Percentiles rank a stretch among this genome's conserved stretches.
These are phyloP conservation scores for Phtheirospermum japonicum DNA, from an alignment of 257 asterid species.

Conservation along the genomic window DNA sequence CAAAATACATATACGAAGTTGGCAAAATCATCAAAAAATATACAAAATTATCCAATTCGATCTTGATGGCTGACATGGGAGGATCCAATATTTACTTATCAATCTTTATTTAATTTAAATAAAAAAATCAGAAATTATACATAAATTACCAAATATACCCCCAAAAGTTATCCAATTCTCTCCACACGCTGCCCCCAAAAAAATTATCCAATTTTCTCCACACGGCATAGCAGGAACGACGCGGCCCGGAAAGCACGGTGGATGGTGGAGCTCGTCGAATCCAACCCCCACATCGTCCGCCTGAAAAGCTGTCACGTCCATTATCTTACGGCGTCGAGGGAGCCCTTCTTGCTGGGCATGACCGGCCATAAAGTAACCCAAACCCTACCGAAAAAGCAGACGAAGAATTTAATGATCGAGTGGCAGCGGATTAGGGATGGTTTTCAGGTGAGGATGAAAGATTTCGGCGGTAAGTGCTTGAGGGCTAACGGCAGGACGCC, in stretches of 20 bases:
- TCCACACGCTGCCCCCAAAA: too few relatives aligned
- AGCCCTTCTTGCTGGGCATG: conserved; percentile 69
- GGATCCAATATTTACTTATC: too few relatives aligned
- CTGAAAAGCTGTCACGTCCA: conserved; percentile 66
- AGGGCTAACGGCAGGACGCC: conserved; percentile 95
- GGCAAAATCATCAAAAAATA: too few relatives aligned
- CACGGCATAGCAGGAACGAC: conserved; percentile 74
- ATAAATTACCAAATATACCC: too few relatives aligned
- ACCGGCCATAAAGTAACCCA: conserved; percentile 69
- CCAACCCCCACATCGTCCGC: conserved; percentile 45
- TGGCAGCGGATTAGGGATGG: conserved; percentile 92
- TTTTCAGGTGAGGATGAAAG: conserved; percentile 62
- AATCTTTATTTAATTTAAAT: too few relatives aligned
- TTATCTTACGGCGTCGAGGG: conserved; percentile 65
- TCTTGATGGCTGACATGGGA: too few relatives aligned
- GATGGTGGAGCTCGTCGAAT: conserved; percentile 72
- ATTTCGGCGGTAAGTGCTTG: conserved; percentile 59
- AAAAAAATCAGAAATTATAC: too few relatives aligned
- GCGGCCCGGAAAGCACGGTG: conserved; percentile 64
- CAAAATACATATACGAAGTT: too few relatives aligned
- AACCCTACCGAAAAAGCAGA: conserved; percentile 38
- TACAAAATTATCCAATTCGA: too few relatives aligned
- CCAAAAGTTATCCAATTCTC: too few relatives aligned
- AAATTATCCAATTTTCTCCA: too few relatives aligned
- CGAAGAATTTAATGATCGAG: conserved; percentile 39